Percentiles rank a stretch among this genome's conserved stretches.
phyloP scores from a whole-genome alignment of 345 rosid species.

The Mallotus nudiflorus region DNA sequence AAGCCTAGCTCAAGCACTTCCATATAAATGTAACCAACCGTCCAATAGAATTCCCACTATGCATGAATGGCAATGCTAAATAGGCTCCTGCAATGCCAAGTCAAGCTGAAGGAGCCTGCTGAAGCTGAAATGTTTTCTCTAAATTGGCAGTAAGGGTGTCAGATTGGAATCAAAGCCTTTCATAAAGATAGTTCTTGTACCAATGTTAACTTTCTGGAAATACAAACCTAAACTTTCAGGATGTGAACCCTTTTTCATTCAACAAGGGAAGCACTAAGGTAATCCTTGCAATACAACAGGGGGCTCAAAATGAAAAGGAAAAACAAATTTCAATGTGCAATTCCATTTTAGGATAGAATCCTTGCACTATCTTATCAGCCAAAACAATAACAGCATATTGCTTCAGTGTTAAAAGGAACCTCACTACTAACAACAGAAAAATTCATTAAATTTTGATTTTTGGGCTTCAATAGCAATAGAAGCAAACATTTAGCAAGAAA shows the following conservation, averaged over 20 bases:
- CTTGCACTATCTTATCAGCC: background rate
- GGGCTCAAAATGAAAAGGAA: too few species aligned
- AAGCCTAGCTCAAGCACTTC: too few species aligned
- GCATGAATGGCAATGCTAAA: background rate
- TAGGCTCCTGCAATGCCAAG: background rate
- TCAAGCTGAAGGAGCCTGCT: background rate
- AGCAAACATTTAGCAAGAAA: background rate
- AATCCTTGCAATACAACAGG: too few species aligned
- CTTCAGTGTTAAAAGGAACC: background rate
- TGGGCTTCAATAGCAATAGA: background rate
- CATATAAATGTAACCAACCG: background rate
- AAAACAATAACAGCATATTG: background rate
- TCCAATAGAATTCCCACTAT: background rate
- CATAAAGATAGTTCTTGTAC: background rate
- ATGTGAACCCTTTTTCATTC: background rate
- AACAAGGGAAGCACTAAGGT: background rate
- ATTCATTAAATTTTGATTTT: background rate
- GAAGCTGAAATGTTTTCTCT: background rate
- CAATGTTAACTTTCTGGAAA: background rate
- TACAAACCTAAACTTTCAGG: background rate
- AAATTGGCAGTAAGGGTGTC: background rate
- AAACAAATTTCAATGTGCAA: background rate
- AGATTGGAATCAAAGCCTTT: background rate
- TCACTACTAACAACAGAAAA: background rate
- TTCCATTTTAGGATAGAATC: too few species aligned